These are phyloP conservation scores for Thecaphora thlaspeos DNA, from an alignment of 1,284 basidiomycete species.

Conservation along the genomic window DNA sequence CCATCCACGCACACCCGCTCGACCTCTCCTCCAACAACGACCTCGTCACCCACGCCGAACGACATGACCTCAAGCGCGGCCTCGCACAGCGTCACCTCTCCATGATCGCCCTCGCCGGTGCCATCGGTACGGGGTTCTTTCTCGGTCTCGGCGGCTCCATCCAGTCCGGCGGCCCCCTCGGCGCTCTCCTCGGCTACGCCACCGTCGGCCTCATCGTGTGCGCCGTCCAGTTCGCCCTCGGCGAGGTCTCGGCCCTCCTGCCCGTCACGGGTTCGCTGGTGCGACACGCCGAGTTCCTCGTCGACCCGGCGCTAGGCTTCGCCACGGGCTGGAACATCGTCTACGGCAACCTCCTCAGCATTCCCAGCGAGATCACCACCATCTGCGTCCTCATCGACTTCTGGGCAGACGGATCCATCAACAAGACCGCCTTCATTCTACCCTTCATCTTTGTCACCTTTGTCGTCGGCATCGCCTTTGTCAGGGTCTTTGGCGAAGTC, in stretches of 20 bases:
- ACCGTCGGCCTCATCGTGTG: conserved; percentile 38
- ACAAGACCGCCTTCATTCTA: conserved; percentile 58
- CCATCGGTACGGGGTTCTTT: conserved; percentile 46
- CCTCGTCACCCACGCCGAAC: conserved; percentile 13
- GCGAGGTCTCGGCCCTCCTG: conserved; percentile 61
- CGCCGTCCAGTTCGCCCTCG: conserved; percentile 35
- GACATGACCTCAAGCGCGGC: conserved; percentile 26
- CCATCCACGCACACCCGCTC: too few species aligned
- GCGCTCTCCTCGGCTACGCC: conserved; percentile 39
- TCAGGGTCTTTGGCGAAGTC: conserved; percentile 70
- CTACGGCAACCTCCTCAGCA: conserved; percentile 60
- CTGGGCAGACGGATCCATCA: conserved; percentile 29
- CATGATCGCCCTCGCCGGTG: conserved; percentile 45
- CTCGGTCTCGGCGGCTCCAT: conserved; percentile 36
- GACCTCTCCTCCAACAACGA: too few species aligned
- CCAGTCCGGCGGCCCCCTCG: conserved; percentile 37
- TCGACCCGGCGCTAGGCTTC: conserved; percentile 70
- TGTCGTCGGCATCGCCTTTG: conserved; percentile 60
- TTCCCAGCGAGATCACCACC: conserved; percentile 71
- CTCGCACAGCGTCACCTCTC: conserved; percentile 40
- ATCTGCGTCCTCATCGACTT: conserved; percentile 36
- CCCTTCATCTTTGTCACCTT: conserved; percentile 61
- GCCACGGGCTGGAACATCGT: conserved; percentile 68
- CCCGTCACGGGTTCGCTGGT: conserved; percentile 70
- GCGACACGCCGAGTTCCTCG: conserved; percentile 74